Evolutionary conservation across 2,329 filamentous ascomycete species (phyloP), one percentile per base, ranked within the genome.

Genomic region (Clonostachys rhizophaga): DNA sequence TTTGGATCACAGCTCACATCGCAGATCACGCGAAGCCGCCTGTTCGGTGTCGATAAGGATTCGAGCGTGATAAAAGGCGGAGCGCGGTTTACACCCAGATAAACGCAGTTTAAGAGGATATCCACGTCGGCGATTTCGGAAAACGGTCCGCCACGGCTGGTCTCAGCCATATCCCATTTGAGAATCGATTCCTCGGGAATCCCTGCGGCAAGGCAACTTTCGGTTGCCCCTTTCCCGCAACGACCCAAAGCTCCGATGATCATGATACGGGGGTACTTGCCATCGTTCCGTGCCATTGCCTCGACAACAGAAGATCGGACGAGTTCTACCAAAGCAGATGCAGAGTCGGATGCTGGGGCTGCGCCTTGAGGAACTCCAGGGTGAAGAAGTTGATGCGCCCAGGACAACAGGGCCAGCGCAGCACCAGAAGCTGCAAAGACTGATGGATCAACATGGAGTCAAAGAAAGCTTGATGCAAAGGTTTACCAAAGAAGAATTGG

Each of bases 21-120:
- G 67, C 86, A 91, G 49, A 92, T 80, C 45, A 92, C 87, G 46
- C 79, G 83, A 43, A 96, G 79, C 60, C 83, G 85, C 62, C 91
- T 83, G 56, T 75, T 74, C 6, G 85, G 76, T 16, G 14, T 40
- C 20, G 74, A 70, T 47, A 95, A 79, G 14, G 42, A 46, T 56
- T 86, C 78, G 51, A 74, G 61, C 64, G 87, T 83, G 58, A 92
- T 78, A 63, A 96, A 95, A 37, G 85, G 85, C 20, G 87, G 85
- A 56, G 91, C 91, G 37, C 24, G 24, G 43, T 47, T 43, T 8
- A 62, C 55, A 39, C 54, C 52, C 41, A 96, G 83, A 71, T 96
- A 96, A 65, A 96, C 92, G 78, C 87, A 91, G 75, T 91, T 92
- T 66, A 92, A 75, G 60, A 89, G 87, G 61, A 89, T 84, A 58